Conservation (phyloP, 805 yeast genomes). For the Metschnikowia santaceciliae region DNA sequence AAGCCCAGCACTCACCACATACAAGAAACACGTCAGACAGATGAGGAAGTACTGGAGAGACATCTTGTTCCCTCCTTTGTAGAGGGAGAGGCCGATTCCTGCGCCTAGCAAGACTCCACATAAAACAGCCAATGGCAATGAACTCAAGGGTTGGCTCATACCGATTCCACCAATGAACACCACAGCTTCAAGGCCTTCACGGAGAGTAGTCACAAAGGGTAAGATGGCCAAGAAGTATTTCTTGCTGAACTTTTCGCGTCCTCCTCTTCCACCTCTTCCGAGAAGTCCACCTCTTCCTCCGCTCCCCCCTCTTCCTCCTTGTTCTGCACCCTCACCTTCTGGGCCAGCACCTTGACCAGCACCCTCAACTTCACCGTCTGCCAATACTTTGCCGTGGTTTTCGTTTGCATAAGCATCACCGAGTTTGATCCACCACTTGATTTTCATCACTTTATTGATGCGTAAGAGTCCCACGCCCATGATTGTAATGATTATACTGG, state of each 20-base stretch:
- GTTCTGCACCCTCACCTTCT: neutral
- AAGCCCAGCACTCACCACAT: conserved; percentile 43
- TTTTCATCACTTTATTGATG: conserved; percentile 69
- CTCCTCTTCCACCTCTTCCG: neutral
- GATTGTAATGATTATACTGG: conserved; percentile 72
- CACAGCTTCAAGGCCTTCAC: conserved; percentile 65
- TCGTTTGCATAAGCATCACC: conserved; percentile 36
- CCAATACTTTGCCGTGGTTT: conserved; percentile 3
- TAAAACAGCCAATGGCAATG: conserved; percentile 24
- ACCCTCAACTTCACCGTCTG: no score
- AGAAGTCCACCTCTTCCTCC: no score
- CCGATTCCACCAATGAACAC: conserved; percentile 37
- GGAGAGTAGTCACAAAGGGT: conserved; percentile 25
- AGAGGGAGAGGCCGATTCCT: conserved; percentile 31
- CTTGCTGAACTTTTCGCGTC: conserved; percentile 17
- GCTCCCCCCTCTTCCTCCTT: neutral
- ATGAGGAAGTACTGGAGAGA: conserved; percentile 41
- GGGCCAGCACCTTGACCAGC: no score
- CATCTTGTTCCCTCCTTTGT: conserved; percentile 39
- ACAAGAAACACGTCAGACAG: conserved; percentile 37
- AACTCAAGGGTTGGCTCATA: conserved; percentile 15
- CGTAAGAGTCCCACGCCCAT: conserved; percentile 86
- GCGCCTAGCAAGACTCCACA: conserved; percentile 30
- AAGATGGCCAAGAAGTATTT: conserved; percentile 25
- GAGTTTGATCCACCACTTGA: conserved; percentile 63